Conservation (phyloP, 768 basidiomycete species). For the Leccinellum luteum region DNA sequence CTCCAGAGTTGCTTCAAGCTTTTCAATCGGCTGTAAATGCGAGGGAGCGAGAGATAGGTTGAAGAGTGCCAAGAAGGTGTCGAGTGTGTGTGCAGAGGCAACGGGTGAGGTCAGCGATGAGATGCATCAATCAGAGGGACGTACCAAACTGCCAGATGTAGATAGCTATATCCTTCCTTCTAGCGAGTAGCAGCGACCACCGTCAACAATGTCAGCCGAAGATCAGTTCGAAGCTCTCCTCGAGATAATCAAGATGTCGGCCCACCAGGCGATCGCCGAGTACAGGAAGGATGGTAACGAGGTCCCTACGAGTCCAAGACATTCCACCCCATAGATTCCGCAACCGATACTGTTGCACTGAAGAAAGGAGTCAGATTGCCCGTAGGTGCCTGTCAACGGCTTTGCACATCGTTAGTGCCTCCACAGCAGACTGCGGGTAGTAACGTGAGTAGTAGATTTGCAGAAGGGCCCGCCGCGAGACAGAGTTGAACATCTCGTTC, state of each 20-base stretch:
- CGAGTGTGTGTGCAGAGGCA: too few relatives aligned
- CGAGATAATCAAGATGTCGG: neutral
- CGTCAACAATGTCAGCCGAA: neutral
- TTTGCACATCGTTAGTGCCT: neutral
- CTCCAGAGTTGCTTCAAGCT: too few relatives aligned
- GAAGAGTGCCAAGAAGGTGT: too few relatives aligned
- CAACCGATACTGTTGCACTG: neutral
- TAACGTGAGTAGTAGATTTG: too few relatives aligned
- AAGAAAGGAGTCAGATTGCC: neutral
- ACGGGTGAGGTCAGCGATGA: too few relatives aligned
- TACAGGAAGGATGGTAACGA: neutral
- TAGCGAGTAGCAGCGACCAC: too few relatives aligned
- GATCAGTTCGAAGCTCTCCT: neutral
- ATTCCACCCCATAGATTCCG: neutral
- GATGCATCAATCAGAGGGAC: too few relatives aligned
- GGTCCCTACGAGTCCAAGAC: neutral
- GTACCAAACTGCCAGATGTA: too few relatives aligned
- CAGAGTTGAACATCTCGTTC: too few relatives aligned
- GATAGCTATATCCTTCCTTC: neutral
- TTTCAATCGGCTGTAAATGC: too few relatives aligned
- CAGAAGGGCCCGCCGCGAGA: too few relatives aligned
- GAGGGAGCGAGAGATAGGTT: too few relatives aligned
- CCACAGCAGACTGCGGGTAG: neutral
- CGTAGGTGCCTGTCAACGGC: neutral
- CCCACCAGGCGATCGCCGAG: neutral